A percentile compares a stretch with the other conserved stretches of the same genome.
These are phyloP conservation scores for Ammopiptanthus mongolicus DNA, from an alignment of 306 rosid species.

Conservation along the genomic window DNA sequence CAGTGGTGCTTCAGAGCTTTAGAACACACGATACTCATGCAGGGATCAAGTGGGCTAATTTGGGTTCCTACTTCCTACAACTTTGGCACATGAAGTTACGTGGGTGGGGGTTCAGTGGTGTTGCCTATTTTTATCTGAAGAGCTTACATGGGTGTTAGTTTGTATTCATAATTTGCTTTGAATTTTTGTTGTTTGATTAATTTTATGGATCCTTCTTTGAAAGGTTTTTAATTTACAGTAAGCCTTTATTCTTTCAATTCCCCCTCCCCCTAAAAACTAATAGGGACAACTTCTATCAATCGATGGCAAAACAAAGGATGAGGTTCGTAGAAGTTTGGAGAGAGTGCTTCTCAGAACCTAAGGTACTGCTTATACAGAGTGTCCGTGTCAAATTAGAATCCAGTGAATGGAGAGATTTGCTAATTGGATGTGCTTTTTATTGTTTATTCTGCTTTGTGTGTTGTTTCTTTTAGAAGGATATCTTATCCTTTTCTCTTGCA, in stretches of 20 bases:
- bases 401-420: not conserved
- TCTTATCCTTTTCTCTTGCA: constrained; percentile 3
- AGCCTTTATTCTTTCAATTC: constrained; percentile 4
- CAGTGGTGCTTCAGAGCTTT: too few relatives aligned
- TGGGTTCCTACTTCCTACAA: too few relatives aligned
- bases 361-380: constrained; percentile 43
- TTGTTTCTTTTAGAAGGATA: constrained; percentile 1
- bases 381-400: constrained; percentile 7
- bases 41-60: too few relatives aligned
- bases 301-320: constrained; percentile 91
- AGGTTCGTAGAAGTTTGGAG: constrained; percentile 80
- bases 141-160: not conserved
- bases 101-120: too few relatives aligned
- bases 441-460: not conserved
- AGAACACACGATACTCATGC: too few relatives aligned
- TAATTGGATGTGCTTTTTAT: not conserved
- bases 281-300: constrained; percentile 89
- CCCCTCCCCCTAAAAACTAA: constrained; percentile 7
- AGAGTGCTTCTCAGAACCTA: constrained; percentile 95
- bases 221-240: constrained; percentile 12
- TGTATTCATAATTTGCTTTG: not conserved
- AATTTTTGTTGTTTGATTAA: constrained; percentile 1
- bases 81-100: too few relatives aligned
- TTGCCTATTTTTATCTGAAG: not conserved
- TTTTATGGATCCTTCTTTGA: not conserved